Evolutionary conservation across 306 rosid genomes (phyloP), one percentile per base, ranked within the genome.

Genomic region (Fragaria vesca): DNA sequence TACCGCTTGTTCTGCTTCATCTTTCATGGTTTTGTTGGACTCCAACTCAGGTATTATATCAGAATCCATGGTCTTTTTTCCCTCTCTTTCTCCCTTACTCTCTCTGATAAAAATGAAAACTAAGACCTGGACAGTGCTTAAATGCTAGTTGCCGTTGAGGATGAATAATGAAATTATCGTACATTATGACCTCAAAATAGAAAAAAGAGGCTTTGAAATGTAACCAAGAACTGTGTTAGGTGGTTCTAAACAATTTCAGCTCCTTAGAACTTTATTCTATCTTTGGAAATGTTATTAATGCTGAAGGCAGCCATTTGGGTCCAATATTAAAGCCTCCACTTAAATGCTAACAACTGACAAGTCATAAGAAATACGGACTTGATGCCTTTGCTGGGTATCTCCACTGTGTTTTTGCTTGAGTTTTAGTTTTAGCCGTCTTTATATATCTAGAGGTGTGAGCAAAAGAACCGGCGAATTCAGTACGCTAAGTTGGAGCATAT

Each of bases 21-120:
- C 40, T 69, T 46, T 46, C 57, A 24, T 69, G 57, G 73, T 69
- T 13, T 45, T 45, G 57, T 69, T 26, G n/a, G 20, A 46, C 73
- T 46, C 57, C 40, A 21, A 52, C 45, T 20, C 32, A 17, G 71
- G 71, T 58, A 17, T 32, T 51, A 50, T 32, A 32, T 71, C 40
- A 48, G 38, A 71, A 50, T 50, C 30, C 75, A 71, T 30, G 45
- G 3, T 30, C 17, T 28, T 17, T 36, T 6, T 32, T 63, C 3
- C 4, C 15, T 36, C 28, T 62, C 12, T 28, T 6, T 13, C n/a
- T 26, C 67, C 13, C 40, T 24, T 11, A 2, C 32, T 0, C 36
- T 16, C 17, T 6, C 46, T 1, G 24, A 13, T 6, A 62, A 28
- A 45, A 17, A 43, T 2, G 6, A 0, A 38, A n/a, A 68, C 16